A percentile compares a stretch with the other conserved stretches of the same genome.
phyloP scores from a whole-genome alignment of 768 basidiomycete genomes.

The Chlorophyllum brunneum region DNA sequence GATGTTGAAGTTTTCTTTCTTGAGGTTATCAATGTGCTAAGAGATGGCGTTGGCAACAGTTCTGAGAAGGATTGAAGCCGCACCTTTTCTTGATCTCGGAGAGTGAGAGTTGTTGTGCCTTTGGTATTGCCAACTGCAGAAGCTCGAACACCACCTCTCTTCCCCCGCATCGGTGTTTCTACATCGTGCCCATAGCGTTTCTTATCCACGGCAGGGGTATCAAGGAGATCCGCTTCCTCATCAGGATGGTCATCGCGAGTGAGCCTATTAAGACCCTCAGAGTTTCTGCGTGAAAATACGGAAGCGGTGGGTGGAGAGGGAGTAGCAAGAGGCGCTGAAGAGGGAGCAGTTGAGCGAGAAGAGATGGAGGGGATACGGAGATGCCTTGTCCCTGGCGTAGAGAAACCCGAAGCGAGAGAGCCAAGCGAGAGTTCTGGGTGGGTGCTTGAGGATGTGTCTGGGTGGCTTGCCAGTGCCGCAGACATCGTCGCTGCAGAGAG shows the following conservation, averaged over 20 bases:
- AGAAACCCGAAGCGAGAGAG: slow-evolving; percentile 49
- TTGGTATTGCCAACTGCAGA: slow-evolving; percentile 39
- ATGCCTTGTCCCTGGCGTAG: slow-evolving; percentile 44
- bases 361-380: slow-evolving; percentile 46
- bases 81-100: slow-evolving; percentile 97
- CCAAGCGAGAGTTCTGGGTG: slow-evolving; percentile 61
- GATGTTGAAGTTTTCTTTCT: slow-evolving; percentile 96
- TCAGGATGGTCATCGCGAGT: slow-evolving; percentile 12
- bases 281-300: slow-evolving; percentile 33
- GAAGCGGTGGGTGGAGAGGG: slow-evolving; percentile 41
- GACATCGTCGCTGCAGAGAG: slow-evolving; percentile 4
- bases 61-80: slow-evolving; percentile 11
- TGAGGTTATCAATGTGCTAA: slow-evolving; percentile 91
- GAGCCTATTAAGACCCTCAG: slow-evolving; percentile 33
- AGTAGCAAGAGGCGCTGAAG: slow-evolving; percentile 46
- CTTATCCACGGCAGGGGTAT: slow-evolving; percentile 49
- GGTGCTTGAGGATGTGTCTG: slow-evolving; percentile 18
- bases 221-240: slow-evolving; percentile 44
- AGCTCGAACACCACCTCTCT: slow-evolving; percentile 24
- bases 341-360: slow-evolving; percentile 47
- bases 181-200: slow-evolving; percentile 26
- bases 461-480: slow-evolving; percentile 3
- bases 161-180: slow-evolving; percentile 5
- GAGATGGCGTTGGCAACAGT: slow-evolving; percentile 1
- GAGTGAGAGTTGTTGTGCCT: slow-evolving; percentile 55